phyloP scores from a whole-genome alignment of 2,329 filamentous ascomycete genomes.

The Cladosporium velox region DNA sequence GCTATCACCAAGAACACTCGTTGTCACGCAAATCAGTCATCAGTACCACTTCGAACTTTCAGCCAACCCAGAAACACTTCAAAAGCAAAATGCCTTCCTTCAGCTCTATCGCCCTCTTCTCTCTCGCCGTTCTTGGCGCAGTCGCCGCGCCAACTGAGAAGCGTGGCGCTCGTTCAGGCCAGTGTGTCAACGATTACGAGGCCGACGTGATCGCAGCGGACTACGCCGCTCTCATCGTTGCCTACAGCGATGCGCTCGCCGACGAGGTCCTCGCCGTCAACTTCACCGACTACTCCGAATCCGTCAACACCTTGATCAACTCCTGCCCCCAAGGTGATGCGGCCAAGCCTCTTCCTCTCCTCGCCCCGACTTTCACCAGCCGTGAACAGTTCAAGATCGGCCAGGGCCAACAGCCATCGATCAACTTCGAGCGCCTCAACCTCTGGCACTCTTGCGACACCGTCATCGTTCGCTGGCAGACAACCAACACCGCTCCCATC shows the following conservation, averaged over 20 bases:
- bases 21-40: neutral
- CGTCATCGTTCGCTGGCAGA: constrained; percentile 36
- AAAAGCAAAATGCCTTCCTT: constrained; percentile 26
- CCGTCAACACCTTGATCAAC: constrained; percentile 39
- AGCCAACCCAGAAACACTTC: neutral
- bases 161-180: neutral
- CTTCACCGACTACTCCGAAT: constrained; percentile 38
- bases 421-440: constrained; percentile 36
- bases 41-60: neutral
- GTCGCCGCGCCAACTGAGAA: constrained; percentile 20
- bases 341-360: constrained; percentile 28
- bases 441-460: constrained; percentile 34
- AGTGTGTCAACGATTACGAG: constrained; percentile 30
- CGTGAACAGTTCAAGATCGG: constrained; percentile 32
- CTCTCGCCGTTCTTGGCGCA: constrained; percentile 25
- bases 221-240: constrained; percentile 34
- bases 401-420: constrained; percentile 35
- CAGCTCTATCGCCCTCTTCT: constrained; percentile 22
- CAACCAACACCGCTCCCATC: constrained; percentile 34
- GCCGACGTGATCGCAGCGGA: constrained; percentile 33
- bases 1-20: constrained; percentile 9
- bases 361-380: constrained; percentile 32
- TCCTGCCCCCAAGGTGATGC: constrained; percentile 33
- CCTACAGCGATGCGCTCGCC: constrained; percentile 32
- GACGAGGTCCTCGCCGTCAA: constrained; percentile 28